These are phyloP conservation scores for Penstemon newberryi DNA, from an alignment of 257 asterid genomes.

Conservation along the genomic window DNA sequence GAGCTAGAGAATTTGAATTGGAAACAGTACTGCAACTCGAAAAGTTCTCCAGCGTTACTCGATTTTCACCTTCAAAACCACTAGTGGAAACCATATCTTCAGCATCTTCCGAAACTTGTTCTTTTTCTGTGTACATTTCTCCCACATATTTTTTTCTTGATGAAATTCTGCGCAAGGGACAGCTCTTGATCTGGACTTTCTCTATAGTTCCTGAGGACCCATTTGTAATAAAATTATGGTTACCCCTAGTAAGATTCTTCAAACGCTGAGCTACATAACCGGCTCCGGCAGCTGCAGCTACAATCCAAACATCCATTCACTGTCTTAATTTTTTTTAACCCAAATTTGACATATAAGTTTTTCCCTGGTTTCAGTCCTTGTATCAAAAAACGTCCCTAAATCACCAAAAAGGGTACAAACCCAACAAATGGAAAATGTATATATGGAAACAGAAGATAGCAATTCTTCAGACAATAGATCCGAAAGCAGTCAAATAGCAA, in stretches of 20 bases:
- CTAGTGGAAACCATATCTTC: slow-evolving; percentile 42
- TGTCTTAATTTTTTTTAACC: slow-evolving; percentile 21
- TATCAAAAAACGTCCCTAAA: slow-evolving; percentile 7
- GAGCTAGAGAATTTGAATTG: slow-evolving; percentile 25
- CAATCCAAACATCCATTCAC: slow-evolving; percentile 64
- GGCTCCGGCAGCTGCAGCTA: slow-evolving; percentile 62
- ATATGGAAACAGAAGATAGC: neutral
- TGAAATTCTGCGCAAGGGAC: slow-evolving; percentile 25
- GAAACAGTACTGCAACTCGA: slow-evolving; percentile 24
- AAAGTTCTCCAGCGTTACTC: slow-evolving; percentile 19
- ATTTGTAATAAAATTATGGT: slow-evolving; percentile 26
- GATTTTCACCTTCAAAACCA: slow-evolving; percentile 36
- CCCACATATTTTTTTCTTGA: slow-evolving; percentile 29
- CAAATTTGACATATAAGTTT: slow-evolving; percentile 11
- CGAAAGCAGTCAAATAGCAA: slow-evolving; percentile 20
- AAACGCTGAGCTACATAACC: slow-evolving; percentile 58
- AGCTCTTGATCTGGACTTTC: slow-evolving; percentile 31
- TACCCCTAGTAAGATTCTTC: slow-evolving; percentile 51
- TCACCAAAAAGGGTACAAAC: neutral
- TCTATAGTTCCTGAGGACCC: slow-evolving; percentile 28
- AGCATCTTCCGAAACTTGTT: slow-evolving; percentile 24
- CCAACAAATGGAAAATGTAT: neutral
- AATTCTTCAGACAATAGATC: slow-evolving; percentile 13
- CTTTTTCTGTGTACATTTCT: slow-evolving; percentile 32
- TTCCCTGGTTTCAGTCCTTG: slow-evolving; percentile 5